Conservation (phyloP, 2,329 filamentous ascomycete species). For the Talaromyces sp. region DNA sequence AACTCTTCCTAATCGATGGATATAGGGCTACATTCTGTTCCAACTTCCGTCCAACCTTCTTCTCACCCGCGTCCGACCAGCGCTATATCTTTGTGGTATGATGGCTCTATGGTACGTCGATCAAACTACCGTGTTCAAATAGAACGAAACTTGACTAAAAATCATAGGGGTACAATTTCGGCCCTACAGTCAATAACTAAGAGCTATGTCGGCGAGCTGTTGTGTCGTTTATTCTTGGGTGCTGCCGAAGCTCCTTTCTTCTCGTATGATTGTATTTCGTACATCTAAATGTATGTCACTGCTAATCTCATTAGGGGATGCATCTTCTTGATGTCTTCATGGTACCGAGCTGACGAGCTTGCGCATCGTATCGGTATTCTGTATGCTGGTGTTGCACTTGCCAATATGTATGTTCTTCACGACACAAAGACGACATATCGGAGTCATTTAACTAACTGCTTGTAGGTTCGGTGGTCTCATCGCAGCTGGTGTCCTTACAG, state of each 20-base stretch:
- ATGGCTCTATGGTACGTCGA: not conserved
- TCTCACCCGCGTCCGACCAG: not conserved
- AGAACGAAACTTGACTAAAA: not conserved
- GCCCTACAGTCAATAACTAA: not conserved
- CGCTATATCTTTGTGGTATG: not conserved
- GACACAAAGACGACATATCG: no score
- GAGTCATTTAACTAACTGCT: not conserved
- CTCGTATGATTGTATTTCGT: not conserved
- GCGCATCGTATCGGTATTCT: slow-evolving; percentile 66
- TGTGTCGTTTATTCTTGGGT: not conserved
- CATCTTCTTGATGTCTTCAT: slow-evolving; percentile 27
- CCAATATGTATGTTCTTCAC: slow-evolving; percentile 53
- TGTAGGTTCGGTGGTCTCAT: not conserved
- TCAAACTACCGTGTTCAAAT: not conserved
- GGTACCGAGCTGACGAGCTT: slow-evolving; percentile 64
- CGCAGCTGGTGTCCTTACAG: not conserved
- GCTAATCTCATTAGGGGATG: not conserved
- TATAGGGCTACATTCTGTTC: not conserved
- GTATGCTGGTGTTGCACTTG: slow-evolving; percentile 67
- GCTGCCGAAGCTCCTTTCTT: not conserved
- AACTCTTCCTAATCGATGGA: not conserved
- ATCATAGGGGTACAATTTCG: not conserved
- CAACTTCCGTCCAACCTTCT: not conserved
- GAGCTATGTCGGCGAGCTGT: not conserved
- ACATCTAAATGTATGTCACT: not conserved